Percentiles rank a stretch among this genome's conserved stretches.
Evolutionary conservation across 1,284 basidiomycete species (phyloP).

Genomic region (Sphaerobolus stellatus): DNA sequence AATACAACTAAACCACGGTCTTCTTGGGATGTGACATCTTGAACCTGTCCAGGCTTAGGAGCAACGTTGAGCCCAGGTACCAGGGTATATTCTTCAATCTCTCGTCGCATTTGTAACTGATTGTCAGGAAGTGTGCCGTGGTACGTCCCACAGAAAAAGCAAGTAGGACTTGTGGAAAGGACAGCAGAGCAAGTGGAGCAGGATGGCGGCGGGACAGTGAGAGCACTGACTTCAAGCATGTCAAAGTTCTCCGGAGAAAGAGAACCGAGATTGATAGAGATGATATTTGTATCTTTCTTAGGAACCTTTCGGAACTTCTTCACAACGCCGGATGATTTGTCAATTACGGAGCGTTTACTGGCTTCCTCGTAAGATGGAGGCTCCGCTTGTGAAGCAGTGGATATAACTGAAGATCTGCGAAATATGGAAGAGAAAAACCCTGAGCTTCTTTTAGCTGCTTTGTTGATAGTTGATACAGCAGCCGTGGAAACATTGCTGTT

Average conservation of each 20-base stretch:
- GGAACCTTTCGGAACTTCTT: conserved; percentile 4
- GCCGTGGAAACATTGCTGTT: background rate
- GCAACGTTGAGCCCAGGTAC: background rate
- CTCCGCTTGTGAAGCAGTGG: background rate
- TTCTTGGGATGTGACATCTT: background rate
- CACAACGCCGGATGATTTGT: background rate
- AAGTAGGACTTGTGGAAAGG: background rate
- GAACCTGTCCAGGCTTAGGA: background rate
- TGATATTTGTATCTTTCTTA: conserved; percentile 9
- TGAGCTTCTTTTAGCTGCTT: background rate
- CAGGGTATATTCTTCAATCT: conserved; percentile 6
- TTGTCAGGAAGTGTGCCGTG: background rate
- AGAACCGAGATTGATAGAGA: conserved; percentile 7
- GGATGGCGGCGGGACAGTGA: conserved; percentile 2
- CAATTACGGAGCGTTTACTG: background rate
- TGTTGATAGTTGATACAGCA: background rate
- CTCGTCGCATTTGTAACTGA: background rate
- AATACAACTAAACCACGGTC: conserved; percentile 8
- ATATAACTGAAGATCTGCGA: background rate
- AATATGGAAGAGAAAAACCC: background rate
- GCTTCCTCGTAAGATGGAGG: conserved; percentile 1
- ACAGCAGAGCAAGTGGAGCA: conserved; percentile 2
- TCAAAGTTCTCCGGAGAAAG: conserved; percentile 11
- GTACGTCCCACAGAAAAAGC: conserved; percentile 7
- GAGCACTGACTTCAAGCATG: conserved; percentile 6